A percentile compares a stretch with the other conserved stretches of the same genome.
These are phyloP conservation scores for Blastobotrys malaysiensis DNA, from an alignment of 1,139 yeast species.

Conservation along the genomic window DNA sequence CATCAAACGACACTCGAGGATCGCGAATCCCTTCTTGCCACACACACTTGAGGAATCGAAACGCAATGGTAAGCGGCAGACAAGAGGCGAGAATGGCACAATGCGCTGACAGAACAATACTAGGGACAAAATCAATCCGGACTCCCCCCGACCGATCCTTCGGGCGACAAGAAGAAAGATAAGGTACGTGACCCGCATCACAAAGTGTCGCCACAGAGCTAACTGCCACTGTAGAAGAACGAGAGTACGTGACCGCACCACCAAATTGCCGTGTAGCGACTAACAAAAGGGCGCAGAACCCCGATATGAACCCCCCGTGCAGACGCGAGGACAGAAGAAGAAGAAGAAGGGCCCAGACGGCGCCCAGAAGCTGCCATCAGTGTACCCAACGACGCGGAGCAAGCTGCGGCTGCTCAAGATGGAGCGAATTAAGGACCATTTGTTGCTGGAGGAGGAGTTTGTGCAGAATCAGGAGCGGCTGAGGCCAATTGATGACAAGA, in stretches of 20 bases:
- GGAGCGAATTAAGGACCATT: slow-evolving; percentile 95
- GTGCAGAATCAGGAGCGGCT: slow-evolving; percentile 91
- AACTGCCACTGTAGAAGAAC: slow-evolving; percentile 28
- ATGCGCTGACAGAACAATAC: not conserved
- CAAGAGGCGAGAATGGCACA: not conserved
- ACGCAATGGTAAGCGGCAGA: not conserved
- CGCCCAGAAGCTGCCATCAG: slow-evolving; percentile 77
- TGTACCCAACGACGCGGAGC: slow-evolving; percentile 90
- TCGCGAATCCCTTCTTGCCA: not conserved
- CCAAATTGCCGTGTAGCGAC: too few species aligned
- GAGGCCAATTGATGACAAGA: slow-evolving; percentile 95
- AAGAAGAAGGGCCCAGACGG: slow-evolving; percentile 80
- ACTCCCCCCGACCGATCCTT: slow-evolving; percentile 48
- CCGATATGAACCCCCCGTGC: slow-evolving; percentile 97
- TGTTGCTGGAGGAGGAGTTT: slow-evolving; percentile 91
- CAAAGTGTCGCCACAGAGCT: slow-evolving; percentile 17
- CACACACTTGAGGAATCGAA: not conserved
- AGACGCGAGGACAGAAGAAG: slow-evolving; percentile 74
- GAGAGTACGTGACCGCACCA: slow-evolving; percentile 27
- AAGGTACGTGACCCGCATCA: slow-evolving; percentile 23
- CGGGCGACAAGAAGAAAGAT: slow-evolving; percentile 66
- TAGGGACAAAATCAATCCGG: slow-evolving; percentile 83
- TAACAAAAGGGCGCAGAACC: slow-evolving; percentile 49
- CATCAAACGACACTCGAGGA: not conserved
- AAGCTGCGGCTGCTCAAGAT: slow-evolving; percentile 82